Conservation (phyloP, 345 rosid species). For the Sonneratia caseolaris region DNA sequence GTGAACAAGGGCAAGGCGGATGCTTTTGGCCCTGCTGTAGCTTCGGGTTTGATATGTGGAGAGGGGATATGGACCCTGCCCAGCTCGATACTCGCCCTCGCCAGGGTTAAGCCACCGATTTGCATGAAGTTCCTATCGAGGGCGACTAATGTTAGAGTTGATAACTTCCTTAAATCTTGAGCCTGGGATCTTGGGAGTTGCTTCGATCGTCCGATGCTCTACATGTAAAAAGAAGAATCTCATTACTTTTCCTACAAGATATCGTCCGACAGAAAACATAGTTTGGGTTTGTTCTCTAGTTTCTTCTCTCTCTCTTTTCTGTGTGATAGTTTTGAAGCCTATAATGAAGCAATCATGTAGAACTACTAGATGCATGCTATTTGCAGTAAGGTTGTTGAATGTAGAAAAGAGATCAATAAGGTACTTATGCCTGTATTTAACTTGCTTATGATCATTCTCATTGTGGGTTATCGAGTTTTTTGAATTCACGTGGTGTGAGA, state of each 20-base stretch:
- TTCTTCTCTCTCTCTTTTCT: not conserved
- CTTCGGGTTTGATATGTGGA: slow-evolving; percentile 37
- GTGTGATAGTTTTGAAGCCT: not conserved
- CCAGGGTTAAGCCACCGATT: slow-evolving; percentile 29
- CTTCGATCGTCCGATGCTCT: not conserved
- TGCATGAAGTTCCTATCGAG: slow-evolving; percentile 34
- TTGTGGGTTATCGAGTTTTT: no score
- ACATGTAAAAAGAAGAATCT: no score
- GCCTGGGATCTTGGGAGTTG: not conserved
- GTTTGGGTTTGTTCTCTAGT: not conserved
- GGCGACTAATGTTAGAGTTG: slow-evolving; percentile 9
- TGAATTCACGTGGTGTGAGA: no score
- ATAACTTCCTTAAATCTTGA: slow-evolving; percentile 4
- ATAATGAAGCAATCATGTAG: not conserved
- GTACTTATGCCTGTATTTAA: not conserved
- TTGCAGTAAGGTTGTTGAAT: not conserved
- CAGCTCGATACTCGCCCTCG: slow-evolving; percentile 23
- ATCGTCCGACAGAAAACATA: not conserved
- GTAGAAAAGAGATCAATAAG: not conserved
- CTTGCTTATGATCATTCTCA: no score
- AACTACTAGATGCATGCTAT: not conserved
- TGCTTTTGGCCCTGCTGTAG: slow-evolving; percentile 21
- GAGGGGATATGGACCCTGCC: slow-evolving; percentile 30
- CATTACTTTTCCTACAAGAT: not conserved
- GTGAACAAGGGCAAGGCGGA: slow-evolving; percentile 19